Base-by-base conservation (phyloP, 1,284 basidiomycete species). In the Pisolithus thermaeus region DNA sequence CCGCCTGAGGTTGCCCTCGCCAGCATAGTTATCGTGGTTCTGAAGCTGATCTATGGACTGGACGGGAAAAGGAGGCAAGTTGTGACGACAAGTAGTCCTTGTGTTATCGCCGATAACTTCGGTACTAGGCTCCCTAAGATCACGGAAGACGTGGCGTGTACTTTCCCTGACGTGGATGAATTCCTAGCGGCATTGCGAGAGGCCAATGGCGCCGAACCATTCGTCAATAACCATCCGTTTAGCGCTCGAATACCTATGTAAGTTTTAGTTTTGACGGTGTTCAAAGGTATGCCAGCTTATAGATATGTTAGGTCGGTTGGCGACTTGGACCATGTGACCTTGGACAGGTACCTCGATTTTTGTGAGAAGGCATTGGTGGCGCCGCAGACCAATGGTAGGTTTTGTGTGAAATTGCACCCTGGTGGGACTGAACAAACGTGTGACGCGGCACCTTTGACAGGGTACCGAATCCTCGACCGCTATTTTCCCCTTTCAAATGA, bases 1-100 rank as follows among this genome's bases (percentile, higher is more conserved):
- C 83, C 91, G 8, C 81, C 87, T n/a, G 93, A 96, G 64, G 72
- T 91, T 25, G 77, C 81, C 5, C 70, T 95, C 22, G 70, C 82
- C 44, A 82, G 81, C 1, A 76, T 76, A 7, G 78, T 80, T 49
- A 74, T 93, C 16, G 73, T 93, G 4, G 80, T 85, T 28, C 73
- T 93, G 63, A 94, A 93, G 69, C 73, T 94, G 72, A 77, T 84
- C 9, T 93, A 94, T 61, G 91, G 92, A 1, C 65, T 94, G 28
- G 90, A 93, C 65, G 88, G 82, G n/a, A 70, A 68, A 54, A 56
- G 62, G 46, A 78, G 87, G 87, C 83, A 52, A 51, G 49, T 38
- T 22, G 20, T 37, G 47, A 53, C 52, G 44, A 48, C 49, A 39
- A 41, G 52, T 38, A 42, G 32, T 20, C 32, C 36, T 43, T 23